These are phyloP conservation scores for Lachancea mirantina DNA, from an alignment of 805 yeast species.

Conservation along the genomic window DNA sequence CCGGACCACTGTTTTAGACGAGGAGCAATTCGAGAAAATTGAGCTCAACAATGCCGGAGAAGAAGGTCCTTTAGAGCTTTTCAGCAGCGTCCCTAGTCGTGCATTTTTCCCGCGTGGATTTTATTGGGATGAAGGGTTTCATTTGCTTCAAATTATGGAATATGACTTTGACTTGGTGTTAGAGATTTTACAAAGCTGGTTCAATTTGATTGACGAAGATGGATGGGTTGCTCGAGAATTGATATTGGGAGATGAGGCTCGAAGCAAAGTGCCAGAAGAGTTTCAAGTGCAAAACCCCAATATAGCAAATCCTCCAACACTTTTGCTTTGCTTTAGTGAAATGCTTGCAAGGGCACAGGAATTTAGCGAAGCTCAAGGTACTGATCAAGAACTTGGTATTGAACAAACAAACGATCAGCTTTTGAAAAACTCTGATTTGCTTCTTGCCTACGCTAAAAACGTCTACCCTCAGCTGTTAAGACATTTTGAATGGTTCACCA, in stretches of 20 bases:
- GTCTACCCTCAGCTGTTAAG: constrained; percentile 70
- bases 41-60: constrained; percentile 42
- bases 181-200: constrained; percentile 84
- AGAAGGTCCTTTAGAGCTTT: constrained; percentile 74
- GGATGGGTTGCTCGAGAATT: constrained; percentile 98
- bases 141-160: constrained; percentile 69
- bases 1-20: constrained; percentile 58
- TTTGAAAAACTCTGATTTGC: constrained; percentile 49
- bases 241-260: constrained; percentile 84
- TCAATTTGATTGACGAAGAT: constrained; percentile 63
- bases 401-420: constrained; percentile 43
- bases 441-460: constrained; percentile 48
- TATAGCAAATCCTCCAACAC: constrained; percentile 92
- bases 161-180: constrained; percentile 78
- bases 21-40: constrained; percentile 55
- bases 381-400: constrained; percentile 8
- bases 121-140: constrained; percentile 99
- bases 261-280: constrained; percentile 77
- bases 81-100: constrained; percentile 83
- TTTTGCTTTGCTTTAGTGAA: constrained; percentile 64
- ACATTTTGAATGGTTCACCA: constrained; percentile 82
- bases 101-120: constrained; percentile 95
- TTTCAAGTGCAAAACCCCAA: constrained; percentile 82
- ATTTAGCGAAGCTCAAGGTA: constrained; percentile 6
- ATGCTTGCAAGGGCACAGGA: constrained; percentile 42